Percentiles rank a stretch among this genome's conserved stretches.
Conservation (phyloP, 495 filamentous ascomycete genomes). For the Xylaria castorea region DNA sequence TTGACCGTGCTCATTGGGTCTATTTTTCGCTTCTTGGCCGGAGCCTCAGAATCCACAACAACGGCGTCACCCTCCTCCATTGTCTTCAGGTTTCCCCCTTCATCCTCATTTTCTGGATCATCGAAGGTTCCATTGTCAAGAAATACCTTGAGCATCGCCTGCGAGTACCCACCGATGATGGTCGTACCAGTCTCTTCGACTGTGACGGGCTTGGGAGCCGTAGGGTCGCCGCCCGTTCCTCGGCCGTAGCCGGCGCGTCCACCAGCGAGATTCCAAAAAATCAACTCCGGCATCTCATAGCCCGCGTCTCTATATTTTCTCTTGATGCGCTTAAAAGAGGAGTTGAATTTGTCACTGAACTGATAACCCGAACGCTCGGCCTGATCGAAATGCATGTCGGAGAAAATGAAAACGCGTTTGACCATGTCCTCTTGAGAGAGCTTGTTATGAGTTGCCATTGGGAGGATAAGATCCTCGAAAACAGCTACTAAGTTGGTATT, state of each 20-base stretch:
- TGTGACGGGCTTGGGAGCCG: constrained; percentile 50
- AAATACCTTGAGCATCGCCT: constrained; percentile 58
- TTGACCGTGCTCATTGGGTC: constrained; percentile 47
- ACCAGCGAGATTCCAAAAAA: constrained; percentile 59
- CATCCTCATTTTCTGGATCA: constrained; percentile 38
- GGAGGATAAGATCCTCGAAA: constrained; percentile 52
- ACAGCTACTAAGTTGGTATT: constrained; percentile 56
- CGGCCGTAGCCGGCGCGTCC: constrained; percentile 32
- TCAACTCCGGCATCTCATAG: constrained; percentile 55
- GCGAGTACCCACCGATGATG: constrained; percentile 55
- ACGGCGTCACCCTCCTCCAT: constrained; percentile 35
- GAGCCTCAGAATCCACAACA: constrained; percentile 34
- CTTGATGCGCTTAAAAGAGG: constrained; percentile 51
- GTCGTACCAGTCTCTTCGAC: constrained; percentile 43
- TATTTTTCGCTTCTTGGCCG: constrained; percentile 36
- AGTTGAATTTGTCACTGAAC: constrained; percentile 19
- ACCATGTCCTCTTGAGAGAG: constrained; percentile 54
- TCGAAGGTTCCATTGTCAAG: constrained; percentile 50
- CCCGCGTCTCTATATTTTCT: constrained; percentile 45
- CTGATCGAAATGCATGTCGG: constrained; percentile 56
- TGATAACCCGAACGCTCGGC: constrained; percentile 26
- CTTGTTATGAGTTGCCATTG: constrained; percentile 48
- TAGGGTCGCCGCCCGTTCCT: not conserved
- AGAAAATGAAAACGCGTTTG: constrained; percentile 57
- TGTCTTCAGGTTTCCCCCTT: constrained; percentile 34